These are phyloP conservation scores for Schizosaccharomyces octosporus DNA, from an alignment of 805 yeast species.

Conservation along the genomic window DNA sequence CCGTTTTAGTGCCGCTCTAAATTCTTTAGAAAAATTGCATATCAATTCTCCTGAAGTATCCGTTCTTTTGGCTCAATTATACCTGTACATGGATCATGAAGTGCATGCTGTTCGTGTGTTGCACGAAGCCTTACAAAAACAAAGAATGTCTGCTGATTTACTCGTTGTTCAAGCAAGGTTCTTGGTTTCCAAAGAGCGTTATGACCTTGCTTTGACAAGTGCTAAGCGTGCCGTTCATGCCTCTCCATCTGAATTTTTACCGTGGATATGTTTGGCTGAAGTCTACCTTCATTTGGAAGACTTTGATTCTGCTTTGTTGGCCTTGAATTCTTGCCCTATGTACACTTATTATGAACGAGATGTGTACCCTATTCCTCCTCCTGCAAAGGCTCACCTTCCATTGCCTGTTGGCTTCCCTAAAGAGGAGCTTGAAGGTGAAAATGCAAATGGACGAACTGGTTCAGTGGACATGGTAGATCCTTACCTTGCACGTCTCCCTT, in stretches of 20 bases:
- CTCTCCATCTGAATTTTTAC: slow-evolving; percentile 50
- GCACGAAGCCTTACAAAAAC: slow-evolving; percentile 17
- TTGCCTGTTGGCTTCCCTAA: slow-evolving; percentile 24
- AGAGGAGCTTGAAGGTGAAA: not conserved
- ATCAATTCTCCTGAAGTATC: slow-evolving; percentile 29
- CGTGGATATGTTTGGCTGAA: slow-evolving; percentile 44
- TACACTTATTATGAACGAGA: slow-evolving; percentile 25
- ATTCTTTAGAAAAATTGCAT: slow-evolving; percentile 29
- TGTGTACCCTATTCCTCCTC: slow-evolving; percentile 19
- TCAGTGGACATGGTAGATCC: slow-evolving; percentile 17
- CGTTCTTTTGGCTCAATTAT: slow-evolving; percentile 19
- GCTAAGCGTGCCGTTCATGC: slow-evolving; percentile 38
- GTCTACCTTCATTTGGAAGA: slow-evolving; percentile 33
- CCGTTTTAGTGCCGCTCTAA: slow-evolving; percentile 33
- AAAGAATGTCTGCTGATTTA: slow-evolving; percentile 33
- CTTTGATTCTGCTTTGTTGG: slow-evolving; percentile 30
- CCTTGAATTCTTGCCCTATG: slow-evolving; percentile 58
- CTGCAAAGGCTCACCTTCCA: slow-evolving; percentile 24
- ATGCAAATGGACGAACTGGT: slow-evolving; percentile 11
- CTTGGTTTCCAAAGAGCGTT: slow-evolving; percentile 28
- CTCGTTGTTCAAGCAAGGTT: slow-evolving; percentile 40
- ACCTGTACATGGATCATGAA: slow-evolving; percentile 18
- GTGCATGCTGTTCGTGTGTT: slow-evolving; percentile 23
- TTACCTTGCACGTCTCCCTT: slow-evolving; percentile 25
- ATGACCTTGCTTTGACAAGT: slow-evolving; percentile 30